Evolutionary conservation across 768 basidiomycete genomes (phyloP), one percentile per base, ranked within the genome.

Genomic region (Termitomyces sp.): DNA sequence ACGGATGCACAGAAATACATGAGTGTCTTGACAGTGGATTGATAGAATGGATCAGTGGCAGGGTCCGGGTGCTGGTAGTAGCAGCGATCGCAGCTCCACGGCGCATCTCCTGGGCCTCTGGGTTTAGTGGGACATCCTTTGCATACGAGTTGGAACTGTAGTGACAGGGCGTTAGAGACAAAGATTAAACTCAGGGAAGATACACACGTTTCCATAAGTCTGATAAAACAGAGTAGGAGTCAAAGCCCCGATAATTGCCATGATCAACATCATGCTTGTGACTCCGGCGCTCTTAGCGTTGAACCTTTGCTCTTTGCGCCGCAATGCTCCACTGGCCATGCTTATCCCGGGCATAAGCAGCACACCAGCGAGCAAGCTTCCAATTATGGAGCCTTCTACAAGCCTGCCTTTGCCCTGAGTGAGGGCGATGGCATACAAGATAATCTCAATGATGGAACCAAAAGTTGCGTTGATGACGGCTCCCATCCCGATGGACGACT

Each of bases 401-500:
- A 99, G 84, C 68, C 88, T 87, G 0, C 96, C 96, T 75, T 96
- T 98, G 49, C 88, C 84, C 69, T 94, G 86, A n/a, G 86, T 90
- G 38, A 99, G 79, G 20, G 94, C 94, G 66, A 98, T 93, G 36
- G 77, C 77, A 70, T 99, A 99, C 1, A 99, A 83, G 65, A 99
- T 83, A 69, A 99, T 92, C 76, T 99, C 97, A 70, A 99, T 94
- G 71, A 98, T 87, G n/a, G 92, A 95, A 73, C 97, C 97, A 68
- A 99, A 99, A 1, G 94, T 94, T 2, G 97, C 97, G 72, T 99
- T 99, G 80, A 99, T 98, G 67, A 98, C 96, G 2, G 97, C 97
- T 65, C 97, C 97, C 94, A 98, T 97, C 7, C 97, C 97, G 63
- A 99, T 99, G 1, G 92, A 94, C 0, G 94, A 96, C 70, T 98